Percentiles rank a stretch among this genome's conserved stretches.
Conservation (phyloP, 1,139 yeast species). For the Sugiyamaella novakii region DNA sequence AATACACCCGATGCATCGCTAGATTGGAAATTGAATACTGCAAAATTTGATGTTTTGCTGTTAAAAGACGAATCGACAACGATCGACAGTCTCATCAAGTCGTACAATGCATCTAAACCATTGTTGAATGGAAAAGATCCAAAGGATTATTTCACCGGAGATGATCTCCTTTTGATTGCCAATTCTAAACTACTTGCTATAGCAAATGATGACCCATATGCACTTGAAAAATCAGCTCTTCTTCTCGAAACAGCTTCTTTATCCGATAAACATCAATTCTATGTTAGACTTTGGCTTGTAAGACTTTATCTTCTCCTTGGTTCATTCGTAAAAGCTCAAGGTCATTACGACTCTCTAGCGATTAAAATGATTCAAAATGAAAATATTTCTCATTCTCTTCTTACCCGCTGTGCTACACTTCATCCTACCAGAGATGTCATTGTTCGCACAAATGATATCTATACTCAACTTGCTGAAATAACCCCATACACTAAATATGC, state of each 20-base stretch:
- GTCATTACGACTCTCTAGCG: conserved; percentile 56
- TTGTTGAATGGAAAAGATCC: conserved; percentile 47
- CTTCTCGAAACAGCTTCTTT: conserved; percentile 53
- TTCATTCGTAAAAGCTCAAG: conserved; percentile 52
- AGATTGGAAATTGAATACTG: conserved; percentile 52
- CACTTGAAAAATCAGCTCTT: conserved; percentile 42
- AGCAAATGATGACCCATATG: conserved; percentile 26
- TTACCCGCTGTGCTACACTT: conserved; percentile 51
- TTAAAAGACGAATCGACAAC: conserved; percentile 24
- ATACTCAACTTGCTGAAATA: conserved; percentile 57
- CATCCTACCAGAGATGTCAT: conserved; percentile 40
- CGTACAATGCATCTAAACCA: conserved; percentile 43
- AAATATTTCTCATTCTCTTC: conserved; percentile 61
- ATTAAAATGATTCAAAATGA: conserved; percentile 82
- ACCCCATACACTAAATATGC: conserved; percentile 52
- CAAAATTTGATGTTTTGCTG: conserved; percentile 47
- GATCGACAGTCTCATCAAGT: conserved; percentile 38
- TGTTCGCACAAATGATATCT: conserved; percentile 44
- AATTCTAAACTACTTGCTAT: conserved; percentile 28
- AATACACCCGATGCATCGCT: conserved; percentile 37
- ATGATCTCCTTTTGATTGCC: conserved; percentile 63
- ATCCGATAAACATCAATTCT: conserved; percentile 65
- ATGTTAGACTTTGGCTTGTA: conserved; percentile 69
- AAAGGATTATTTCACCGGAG: conserved; percentile 67
- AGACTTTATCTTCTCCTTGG: conserved; percentile 65